Base-by-base conservation (phyloP, 805 yeast species). In the Teunomyces tritomae region DNA sequence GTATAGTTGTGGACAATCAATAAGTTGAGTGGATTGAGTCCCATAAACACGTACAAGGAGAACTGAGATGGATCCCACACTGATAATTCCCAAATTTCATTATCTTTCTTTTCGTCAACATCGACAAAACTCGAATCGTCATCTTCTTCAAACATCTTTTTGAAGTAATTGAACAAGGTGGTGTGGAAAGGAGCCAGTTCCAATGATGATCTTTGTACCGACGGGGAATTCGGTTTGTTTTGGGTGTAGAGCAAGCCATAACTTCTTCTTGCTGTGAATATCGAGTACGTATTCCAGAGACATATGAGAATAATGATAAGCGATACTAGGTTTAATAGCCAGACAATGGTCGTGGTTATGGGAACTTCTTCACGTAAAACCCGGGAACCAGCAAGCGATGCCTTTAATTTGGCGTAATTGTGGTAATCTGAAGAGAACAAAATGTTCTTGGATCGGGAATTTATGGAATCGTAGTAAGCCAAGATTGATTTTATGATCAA, bases 41-140 rank as follows among this genome's bases (percentile, higher is more conserved):
- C 63, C 2, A 79, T 69, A 27, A 79, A 72, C 2, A 85, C 54
- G 42, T 70, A 65, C 5, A 85, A 67, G 28, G 74, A 74, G 59
- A 84, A 83, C 52, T 71, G 71, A 0, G 85, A 75, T 0, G 92
- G 92, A 37, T 73, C 70, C 95, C 95, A 87, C 43, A 85, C 77
- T 14, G 65, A 67, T 36, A 87, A 61, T 48, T 79, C 77, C 80
- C 85, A 85, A 29, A 75, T 74, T 16, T 67, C 67, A 27, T 36
- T 42, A 11, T 69, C 67, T 28, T 69, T 57, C 17, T 50, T 39
- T 3, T 43, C 43, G 8, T 52, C 63, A 2, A 52, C 41, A 20
- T 51, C 57, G 9, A 16, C 5, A 8, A 20, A 17, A 5, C 70
- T 58, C 14, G 50, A 33, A 1, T 47, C 44, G 10, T 53, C 63